Conservation (phyloP, 768 basidiomycete species). For the Leccinum uliginosum region DNA sequence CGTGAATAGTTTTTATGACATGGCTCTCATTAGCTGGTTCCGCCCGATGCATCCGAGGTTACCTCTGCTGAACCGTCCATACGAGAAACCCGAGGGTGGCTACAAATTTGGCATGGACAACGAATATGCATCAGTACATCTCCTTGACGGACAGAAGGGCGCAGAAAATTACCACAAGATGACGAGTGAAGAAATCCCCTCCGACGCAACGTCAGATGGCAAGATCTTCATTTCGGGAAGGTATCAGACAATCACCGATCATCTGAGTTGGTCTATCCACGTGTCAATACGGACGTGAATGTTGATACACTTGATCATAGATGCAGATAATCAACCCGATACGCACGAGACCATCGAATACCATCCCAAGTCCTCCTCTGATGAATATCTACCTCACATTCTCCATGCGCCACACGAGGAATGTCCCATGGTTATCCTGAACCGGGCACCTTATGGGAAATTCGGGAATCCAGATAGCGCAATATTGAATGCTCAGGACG, state of each 20-base stretch:
- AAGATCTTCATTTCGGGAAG: constrained; percentile 28
- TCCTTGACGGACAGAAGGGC: constrained; percentile 25
- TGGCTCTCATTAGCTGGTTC: constrained; percentile 59
- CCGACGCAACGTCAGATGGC: constrained; percentile 6
- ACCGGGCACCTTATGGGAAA: constrained; percentile 56
- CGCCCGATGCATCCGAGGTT: constrained; percentile 43
- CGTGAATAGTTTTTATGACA: constrained; percentile 67
- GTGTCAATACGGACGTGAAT: background rate
- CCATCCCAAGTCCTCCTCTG: constrained; percentile 24
- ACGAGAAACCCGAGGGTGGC: constrained; percentile 26
- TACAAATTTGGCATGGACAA: constrained; percentile 39
- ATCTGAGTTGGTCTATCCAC: constrained; percentile 31
- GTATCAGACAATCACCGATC: constrained; percentile 37
- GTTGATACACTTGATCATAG: constrained; percentile 18
- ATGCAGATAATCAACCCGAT: constrained; percentile 34
- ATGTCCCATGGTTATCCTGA: constrained; percentile 64
- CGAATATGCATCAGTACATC: constrained; percentile 25
- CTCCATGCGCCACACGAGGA: constrained; percentile 53
- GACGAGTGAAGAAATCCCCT: constrained; percentile 9
- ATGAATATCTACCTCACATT: constrained; percentile 59
- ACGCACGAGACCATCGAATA: constrained; percentile 29
- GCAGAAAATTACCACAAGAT: constrained; percentile 23
- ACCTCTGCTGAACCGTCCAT: constrained; percentile 36
- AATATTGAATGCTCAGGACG: constrained; percentile 56
- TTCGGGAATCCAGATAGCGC: constrained; percentile 38